phyloP scores from a whole-genome alignment of 345 rosid genomes.

The Camelina neglecta region DNA sequence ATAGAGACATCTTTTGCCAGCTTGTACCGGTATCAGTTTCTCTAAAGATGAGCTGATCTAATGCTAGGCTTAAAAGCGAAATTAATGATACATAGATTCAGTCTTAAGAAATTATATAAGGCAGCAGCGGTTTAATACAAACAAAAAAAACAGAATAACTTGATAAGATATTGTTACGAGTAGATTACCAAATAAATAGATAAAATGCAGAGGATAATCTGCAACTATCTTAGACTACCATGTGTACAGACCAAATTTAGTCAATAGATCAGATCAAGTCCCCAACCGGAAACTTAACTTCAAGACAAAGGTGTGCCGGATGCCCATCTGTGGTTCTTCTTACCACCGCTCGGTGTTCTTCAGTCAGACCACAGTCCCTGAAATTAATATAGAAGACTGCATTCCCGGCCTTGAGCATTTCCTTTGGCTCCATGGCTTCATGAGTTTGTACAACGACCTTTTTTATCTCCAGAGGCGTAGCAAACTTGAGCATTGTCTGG shows the following conservation, averaged over 20 bases:
- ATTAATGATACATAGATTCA: no score
- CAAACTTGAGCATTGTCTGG: not conserved
- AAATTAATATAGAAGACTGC: conserved; percentile 1
- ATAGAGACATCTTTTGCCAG: no score
- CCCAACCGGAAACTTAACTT: not conserved
- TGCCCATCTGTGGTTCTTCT: conserved; percentile 7
- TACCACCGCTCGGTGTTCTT: not conserved
- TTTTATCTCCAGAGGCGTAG: not conserved
- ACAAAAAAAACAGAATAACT: no score
- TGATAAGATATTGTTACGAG: not conserved
- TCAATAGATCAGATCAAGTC: not conserved
- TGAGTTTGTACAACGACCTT: conserved; percentile 5
- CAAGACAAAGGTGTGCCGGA: not conserved
- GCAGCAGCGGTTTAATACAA: not conserved
- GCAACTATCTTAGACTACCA: not conserved
- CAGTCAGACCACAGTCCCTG: not conserved
- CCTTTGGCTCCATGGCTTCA: not conserved
- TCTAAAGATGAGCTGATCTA: no score
- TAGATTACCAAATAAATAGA: not conserved
- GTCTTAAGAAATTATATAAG: not conserved
- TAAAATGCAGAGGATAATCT: not conserved
- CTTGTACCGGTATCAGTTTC: no score
- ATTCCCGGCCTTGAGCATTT: not conserved
- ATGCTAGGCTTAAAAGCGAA: no score
- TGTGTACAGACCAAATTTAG: not conserved